phyloP scores from a whole-genome alignment of 192 early-diverging fungal genomes.

The Funneliformis geosporum region DNA sequence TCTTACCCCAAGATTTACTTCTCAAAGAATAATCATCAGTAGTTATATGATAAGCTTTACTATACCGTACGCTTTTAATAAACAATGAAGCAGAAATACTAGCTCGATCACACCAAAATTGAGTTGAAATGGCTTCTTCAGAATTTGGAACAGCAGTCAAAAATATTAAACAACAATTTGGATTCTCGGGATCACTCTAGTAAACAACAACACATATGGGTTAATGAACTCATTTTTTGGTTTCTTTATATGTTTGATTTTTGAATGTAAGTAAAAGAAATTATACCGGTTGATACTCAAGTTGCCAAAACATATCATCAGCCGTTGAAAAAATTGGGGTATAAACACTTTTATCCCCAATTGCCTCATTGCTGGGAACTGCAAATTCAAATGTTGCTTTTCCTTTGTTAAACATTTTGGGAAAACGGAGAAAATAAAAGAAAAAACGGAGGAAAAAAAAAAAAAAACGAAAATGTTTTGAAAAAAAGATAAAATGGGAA shows the following conservation, averaged over 20 bases:
- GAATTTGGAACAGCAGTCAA: constrained; percentile 7
- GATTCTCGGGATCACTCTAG: background rate
- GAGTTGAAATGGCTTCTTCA: background rate
- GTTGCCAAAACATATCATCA: constrained; percentile 13
- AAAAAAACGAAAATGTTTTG: too few species aligned
- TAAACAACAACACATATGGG: background rate
- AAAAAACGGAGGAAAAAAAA: too few species aligned
- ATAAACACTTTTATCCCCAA: background rate
- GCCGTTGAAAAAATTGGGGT: background rate
- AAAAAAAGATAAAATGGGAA: too few species aligned
- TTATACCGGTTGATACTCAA: constrained; percentile 16
- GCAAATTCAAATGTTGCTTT: background rate
- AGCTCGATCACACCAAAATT: background rate
- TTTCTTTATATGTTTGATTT: too few species aligned
- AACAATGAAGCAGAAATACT: too few species aligned
- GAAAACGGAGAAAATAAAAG: too few species aligned
- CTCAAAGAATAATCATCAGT: too few species aligned
- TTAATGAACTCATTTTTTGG: background rate
- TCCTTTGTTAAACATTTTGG: too few species aligned
- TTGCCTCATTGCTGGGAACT: background rate
- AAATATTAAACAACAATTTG: constrained; percentile 1
- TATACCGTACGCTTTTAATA: background rate
- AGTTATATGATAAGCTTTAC: background rate
- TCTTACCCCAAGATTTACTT: too few species aligned
- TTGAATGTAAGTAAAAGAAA: background rate